These are phyloP conservation scores for Stemphylium beticola DNA, from an alignment of 2,329 filamentous ascomycete species.

Conservation along the genomic window DNA sequence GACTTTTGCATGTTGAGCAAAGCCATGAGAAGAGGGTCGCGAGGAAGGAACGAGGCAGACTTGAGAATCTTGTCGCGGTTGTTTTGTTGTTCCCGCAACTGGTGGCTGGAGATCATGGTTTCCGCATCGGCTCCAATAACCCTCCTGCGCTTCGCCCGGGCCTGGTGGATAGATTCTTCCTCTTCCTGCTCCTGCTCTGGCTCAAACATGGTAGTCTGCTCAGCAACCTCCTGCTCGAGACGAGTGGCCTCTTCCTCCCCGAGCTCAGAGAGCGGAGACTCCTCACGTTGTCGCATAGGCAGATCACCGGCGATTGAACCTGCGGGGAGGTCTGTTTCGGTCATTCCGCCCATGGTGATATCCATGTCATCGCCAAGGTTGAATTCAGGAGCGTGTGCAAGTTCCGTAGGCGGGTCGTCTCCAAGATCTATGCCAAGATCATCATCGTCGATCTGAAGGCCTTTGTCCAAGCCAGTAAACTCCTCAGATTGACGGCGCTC, in stretches of 20 bases:
- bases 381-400: conserved; percentile 31
- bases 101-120: conserved; percentile 75
- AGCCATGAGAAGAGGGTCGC: conserved; percentile 84
- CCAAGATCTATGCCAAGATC: conserved; percentile 55
- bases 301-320: conserved; percentile 56
- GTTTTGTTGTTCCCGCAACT: conserved; percentile 85
- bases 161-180: conserved; percentile 64
- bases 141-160: conserved; percentile 79
- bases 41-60: conserved; percentile 80
- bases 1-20: conserved; percentile 91
- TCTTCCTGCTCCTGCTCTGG: conserved; percentile 63
- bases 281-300: conserved; percentile 52
- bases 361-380: conserved; percentile 45
- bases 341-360: conserved; percentile 54
- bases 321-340: conserved; percentile 53
- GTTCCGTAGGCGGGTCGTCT: conserved; percentile 38
- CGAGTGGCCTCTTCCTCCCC: conserved; percentile 62
- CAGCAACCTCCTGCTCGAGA: conserved; percentile 65
- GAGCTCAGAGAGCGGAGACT: conserved; percentile 62
- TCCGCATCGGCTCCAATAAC: conserved; percentile 81
- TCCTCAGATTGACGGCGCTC: conserved; percentile 51
- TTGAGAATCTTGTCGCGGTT: conserved; percentile 88
- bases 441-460: conserved; percentile 59
- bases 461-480: conserved; percentile 58
- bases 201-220: conserved; percentile 47